These are phyloP conservation scores for Dactylonectria macrodidyma DNA, from an alignment of 2,329 filamentous ascomycete genomes.

Conservation along the genomic window DNA sequence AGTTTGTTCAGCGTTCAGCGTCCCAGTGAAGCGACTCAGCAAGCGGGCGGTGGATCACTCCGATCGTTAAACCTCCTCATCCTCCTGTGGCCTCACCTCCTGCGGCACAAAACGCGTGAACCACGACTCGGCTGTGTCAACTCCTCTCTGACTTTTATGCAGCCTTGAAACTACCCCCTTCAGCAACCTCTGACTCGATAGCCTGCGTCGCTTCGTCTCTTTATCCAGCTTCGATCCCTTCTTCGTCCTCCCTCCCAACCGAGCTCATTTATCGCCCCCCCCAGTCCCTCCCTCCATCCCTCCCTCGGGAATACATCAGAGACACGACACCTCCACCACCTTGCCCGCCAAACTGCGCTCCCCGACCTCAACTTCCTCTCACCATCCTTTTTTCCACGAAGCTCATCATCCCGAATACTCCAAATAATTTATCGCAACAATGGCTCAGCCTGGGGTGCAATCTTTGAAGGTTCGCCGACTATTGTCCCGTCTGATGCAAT, in stretches of 20 bases:
- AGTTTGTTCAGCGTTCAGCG: neutral
- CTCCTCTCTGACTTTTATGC: slow-evolving; percentile 47
- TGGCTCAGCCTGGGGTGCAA: slow-evolving; percentile 88
- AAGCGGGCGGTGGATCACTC: slow-evolving; percentile 42
- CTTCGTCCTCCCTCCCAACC: slow-evolving; percentile 14
- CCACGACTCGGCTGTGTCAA: slow-evolving; percentile 49
- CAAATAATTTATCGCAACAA: slow-evolving; percentile 54
- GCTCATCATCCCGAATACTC: slow-evolving; percentile 23
- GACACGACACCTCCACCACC: slow-evolving; percentile 19
- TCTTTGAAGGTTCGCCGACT: slow-evolving; percentile 83
- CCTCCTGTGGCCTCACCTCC: slow-evolving; percentile 50
- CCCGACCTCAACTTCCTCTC: slow-evolving; percentile 5
- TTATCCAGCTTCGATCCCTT: slow-evolving; percentile 12
- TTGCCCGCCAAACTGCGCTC: slow-evolving; percentile 18
- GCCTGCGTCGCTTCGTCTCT: slow-evolving; percentile 28
- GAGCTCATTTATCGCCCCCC: slow-evolving; percentile 16
- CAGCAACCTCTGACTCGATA: slow-evolving; percentile 21
- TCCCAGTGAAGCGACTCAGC: slow-evolving; percentile 3
- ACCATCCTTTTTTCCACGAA: slow-evolving; percentile 14
- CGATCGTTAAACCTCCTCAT: slow-evolving; percentile 42
- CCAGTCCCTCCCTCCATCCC: slow-evolving; percentile 13
- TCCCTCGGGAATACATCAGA: slow-evolving; percentile 22
- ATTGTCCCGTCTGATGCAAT: slow-evolving; percentile 35
- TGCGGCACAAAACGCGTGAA: slow-evolving; percentile 51
- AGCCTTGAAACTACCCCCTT: slow-evolving; percentile 45